A percentile compares a stretch with the other conserved stretches of the same genome.
Conservation (phyloP, 495 filamentous ascomycete genomes). For the Penicillium flavigenum region DNA sequence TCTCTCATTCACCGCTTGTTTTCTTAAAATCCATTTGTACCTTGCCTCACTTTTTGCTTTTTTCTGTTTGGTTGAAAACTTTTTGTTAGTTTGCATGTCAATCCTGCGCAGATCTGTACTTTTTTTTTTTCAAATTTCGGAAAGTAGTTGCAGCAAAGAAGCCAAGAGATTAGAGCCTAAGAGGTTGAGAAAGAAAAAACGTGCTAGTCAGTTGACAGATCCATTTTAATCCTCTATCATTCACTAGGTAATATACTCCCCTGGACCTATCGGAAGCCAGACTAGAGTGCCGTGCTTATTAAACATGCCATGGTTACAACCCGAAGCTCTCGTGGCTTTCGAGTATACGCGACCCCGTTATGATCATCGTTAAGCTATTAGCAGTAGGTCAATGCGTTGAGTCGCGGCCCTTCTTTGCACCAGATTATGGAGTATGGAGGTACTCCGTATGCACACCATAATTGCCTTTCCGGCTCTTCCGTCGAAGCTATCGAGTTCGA, state of each 20-base stretch:
- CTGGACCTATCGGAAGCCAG: constrained; percentile 26
- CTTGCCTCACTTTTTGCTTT: constrained; percentile 13
- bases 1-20: constrained; percentile 28
- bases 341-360: constrained; percentile 10
- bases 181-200: background rate
- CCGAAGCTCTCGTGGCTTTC: constrained; percentile 6
- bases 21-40: background rate
- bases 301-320: constrained; percentile 1
- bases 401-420: constrained; percentile 23
- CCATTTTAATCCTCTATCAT: constrained; percentile 11
- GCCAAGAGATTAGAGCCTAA: constrained; percentile 1
- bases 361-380: constrained; percentile 23
- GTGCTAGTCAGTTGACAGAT: constrained; percentile 16
- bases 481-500: constrained; percentile 24
- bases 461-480: constrained; percentile 21
- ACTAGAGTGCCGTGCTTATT: background rate
- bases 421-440: background rate
- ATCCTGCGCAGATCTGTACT: constrained; percentile 16
- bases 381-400: constrained; percentile 27
- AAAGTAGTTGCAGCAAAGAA: constrained; percentile 12
- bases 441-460: constrained; percentile 27
- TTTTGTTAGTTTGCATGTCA: constrained; percentile 8
- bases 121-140: constrained; percentile 31
- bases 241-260: background rate
- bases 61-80: constrained; percentile 8